A percentile compares a stretch with the other conserved stretches of the same genome.
Evolutionary conservation across 805 yeast genomes (phyloP).

Genomic region (Pichia thaimueangensis): DNA sequence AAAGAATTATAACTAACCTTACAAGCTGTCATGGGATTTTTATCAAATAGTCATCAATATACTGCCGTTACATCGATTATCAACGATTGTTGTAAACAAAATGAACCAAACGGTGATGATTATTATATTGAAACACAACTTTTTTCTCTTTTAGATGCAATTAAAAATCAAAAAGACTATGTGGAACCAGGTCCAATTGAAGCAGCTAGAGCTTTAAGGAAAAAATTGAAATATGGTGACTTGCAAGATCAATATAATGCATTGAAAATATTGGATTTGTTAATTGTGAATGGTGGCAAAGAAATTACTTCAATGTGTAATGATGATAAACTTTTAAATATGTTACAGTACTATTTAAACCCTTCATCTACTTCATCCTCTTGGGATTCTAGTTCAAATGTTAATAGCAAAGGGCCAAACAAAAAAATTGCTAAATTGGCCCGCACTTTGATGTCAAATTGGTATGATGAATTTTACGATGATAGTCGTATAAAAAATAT

Average conservation of each 20-base stretch:
- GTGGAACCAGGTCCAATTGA: constrained; percentile 48
- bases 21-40: constrained; percentile 45
- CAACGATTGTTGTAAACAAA: constrained; percentile 41
- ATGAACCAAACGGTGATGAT: constrained; percentile 38
- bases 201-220: constrained; percentile 87
- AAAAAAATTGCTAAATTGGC: constrained; percentile 26
- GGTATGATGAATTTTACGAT: constrained; percentile 57
- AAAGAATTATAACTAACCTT: no score
- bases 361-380: constrained; percentile 21
- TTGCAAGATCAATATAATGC: constrained; percentile 60
- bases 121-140: constrained; percentile 38
- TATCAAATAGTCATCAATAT: constrained; percentile 55
- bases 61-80: constrained; percentile 65
- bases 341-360: constrained; percentile 44
- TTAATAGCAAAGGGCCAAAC: no score
- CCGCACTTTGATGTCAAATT: constrained; percentile 48
- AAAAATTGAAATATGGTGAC: constrained; percentile 81
- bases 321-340: constrained; percentile 62
- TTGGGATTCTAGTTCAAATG: neutral
- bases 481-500: constrained; percentile 44
- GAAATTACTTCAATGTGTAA: constrained; percentile 46
- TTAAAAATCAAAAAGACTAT: constrained; percentile 29
- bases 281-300: constrained; percentile 50
- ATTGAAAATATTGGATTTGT: constrained; percentile 46
- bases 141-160: constrained; percentile 52